Evolutionary conservation across 495 filamentous ascomycete genomes (phyloP).

Genomic region (Chaetomium tenue): DNA sequence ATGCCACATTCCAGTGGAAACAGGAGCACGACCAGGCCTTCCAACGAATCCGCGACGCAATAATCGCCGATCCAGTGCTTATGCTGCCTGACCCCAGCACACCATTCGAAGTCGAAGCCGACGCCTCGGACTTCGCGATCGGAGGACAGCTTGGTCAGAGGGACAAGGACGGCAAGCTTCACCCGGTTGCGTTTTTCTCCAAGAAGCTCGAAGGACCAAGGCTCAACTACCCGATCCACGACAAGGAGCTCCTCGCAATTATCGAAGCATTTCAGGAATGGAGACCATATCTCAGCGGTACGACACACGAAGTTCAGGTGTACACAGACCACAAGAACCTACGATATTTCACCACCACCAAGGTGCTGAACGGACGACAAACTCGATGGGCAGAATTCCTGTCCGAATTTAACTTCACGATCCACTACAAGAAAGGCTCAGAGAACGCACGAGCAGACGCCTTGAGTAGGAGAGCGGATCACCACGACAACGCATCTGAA

Average conservation of each 20-base stretch:
- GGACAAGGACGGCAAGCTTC: conserved; percentile 8
- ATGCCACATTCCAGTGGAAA: background rate
- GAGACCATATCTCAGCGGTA: conserved; percentile 11
- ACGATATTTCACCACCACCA: conserved; percentile 30
- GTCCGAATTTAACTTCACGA: conserved; percentile 34
- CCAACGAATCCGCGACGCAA: background rate
- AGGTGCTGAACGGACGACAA: conserved; percentile 31
- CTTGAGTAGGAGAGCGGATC: conserved; percentile 9
- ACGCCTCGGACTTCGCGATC: conserved; percentile 14
- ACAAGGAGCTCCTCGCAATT: conserved; percentile 18
- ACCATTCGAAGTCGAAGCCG: conserved; percentile 16
- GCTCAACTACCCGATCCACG: conserved; percentile 13
- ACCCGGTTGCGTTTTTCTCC: conserved; percentile 17
- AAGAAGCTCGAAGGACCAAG: conserved; percentile 11
- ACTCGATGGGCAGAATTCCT: conserved; percentile 30
- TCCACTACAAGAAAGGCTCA: conserved; percentile 27
- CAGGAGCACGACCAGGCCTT: conserved; percentile 1
- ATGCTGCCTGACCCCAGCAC: conserved; percentile 2
- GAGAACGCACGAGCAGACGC: conserved; percentile 19
- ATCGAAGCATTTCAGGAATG: conserved; percentile 13
- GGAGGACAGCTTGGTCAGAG: conserved; percentile 15
- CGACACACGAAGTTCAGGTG: conserved; percentile 5
- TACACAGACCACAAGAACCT: conserved; percentile 17
- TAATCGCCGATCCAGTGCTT: background rate
- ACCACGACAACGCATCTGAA: background rate